Evolutionary conservation across 192 early-diverging fungal genomes (phyloP).

Genomic region (Phycomyces nitens): DNA sequence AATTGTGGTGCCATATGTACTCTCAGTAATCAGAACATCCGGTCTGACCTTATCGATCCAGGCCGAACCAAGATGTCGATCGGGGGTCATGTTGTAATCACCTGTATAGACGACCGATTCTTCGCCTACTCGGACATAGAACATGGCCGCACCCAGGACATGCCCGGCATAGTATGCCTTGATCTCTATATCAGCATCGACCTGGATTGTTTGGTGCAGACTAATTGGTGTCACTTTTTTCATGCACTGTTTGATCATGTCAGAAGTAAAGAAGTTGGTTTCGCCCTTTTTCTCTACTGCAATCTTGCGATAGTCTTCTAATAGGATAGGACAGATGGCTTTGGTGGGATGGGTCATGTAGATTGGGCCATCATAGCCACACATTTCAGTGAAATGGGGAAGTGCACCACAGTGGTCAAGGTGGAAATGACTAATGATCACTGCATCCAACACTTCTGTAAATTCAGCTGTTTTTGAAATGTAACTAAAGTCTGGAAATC

Average conservation of each 20-base stretch:
- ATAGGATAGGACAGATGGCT: slow-evolving; percentile 89
- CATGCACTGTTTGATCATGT: slow-evolving; percentile 91
- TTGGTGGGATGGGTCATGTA: slow-evolving; percentile 98
- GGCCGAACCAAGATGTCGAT: slow-evolving; percentile 89
- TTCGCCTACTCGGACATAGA: slow-evolving; percentile 72
- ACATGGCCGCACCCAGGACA: slow-evolving; percentile 97
- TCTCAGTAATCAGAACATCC: slow-evolving; percentile 92
- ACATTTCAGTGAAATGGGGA: slow-evolving; percentile 93
- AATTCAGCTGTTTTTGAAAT: slow-evolving; percentile 81
- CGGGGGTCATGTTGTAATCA: slow-evolving; percentile 89
- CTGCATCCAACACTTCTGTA: slow-evolving; percentile 80
- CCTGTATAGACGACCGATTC: slow-evolving; percentile 85
- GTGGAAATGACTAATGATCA: slow-evolving; percentile 97
- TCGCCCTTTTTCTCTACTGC: slow-evolving; percentile 86
- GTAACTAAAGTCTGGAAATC: slow-evolving; percentile 94
- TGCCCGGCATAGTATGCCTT: slow-evolving; percentile 96
- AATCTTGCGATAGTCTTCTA: slow-evolving; percentile 95
- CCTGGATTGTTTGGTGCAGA: slow-evolving; percentile 79
- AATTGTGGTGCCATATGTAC: slow-evolving; percentile 95
- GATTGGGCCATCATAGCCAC: slow-evolving; percentile 92
- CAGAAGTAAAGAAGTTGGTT: slow-evolving; percentile 82
- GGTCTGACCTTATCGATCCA: slow-evolving; percentile 94
- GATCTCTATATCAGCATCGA: slow-evolving; percentile 80
- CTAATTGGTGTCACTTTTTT: slow-evolving; percentile 89
- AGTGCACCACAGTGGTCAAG: slow-evolving; percentile 98